Evolutionary conservation across 192 early-diverging fungal species (phyloP).

Genomic region (Rhizoclosmatium globosum): DNA sequence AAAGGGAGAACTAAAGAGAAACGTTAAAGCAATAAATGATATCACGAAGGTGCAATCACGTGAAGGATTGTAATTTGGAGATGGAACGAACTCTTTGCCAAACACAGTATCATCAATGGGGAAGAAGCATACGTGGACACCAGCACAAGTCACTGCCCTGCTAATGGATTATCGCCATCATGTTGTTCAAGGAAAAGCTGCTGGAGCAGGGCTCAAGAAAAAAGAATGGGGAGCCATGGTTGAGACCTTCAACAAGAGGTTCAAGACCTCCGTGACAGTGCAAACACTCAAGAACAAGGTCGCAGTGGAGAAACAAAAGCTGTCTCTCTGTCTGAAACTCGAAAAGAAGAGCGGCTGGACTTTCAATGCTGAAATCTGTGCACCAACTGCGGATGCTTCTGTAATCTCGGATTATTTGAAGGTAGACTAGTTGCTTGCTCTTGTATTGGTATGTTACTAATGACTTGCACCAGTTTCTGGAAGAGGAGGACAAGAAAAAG

Average conservation of each 20-base stretch:
- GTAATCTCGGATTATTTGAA: neutral
- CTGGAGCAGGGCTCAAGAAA: neutral
- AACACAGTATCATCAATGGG: too few species aligned
- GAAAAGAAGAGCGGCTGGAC: neutral
- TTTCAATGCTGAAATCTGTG: neutral
- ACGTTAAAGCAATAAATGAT: neutral
- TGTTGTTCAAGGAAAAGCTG: neutral
- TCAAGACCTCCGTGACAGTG: neutral
- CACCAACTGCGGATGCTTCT: neutral
- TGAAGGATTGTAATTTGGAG: neutral
- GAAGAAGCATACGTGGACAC: neutral
- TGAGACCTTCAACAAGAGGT: neutral
- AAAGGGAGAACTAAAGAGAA: too few species aligned
- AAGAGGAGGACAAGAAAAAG: neutral
- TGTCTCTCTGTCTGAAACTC: neutral
- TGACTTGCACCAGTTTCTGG: neutral
- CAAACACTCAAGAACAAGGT: neutral
- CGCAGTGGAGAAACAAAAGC: neutral
- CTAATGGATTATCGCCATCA: neutral
- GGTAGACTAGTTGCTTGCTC: neutral
- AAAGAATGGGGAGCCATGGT: neutral
- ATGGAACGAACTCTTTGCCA: neutral
- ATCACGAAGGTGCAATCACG: neutral
- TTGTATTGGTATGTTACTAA: neutral
- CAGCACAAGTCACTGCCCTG: neutral